phyloP scores from a whole-genome alignment of 345 rosid species.

The Salix udensis region DNA sequence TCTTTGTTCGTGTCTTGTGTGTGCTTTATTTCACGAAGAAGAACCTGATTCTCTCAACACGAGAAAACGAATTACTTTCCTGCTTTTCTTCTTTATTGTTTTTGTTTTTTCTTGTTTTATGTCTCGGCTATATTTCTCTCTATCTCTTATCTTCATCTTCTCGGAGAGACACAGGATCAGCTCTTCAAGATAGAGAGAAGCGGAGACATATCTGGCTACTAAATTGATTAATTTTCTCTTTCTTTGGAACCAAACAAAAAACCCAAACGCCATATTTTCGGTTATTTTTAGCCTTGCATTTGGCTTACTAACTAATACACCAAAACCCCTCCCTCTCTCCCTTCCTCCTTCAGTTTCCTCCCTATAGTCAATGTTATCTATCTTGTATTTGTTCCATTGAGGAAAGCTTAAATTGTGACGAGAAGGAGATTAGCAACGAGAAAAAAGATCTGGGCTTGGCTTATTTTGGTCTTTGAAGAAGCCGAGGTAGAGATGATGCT shows the following conservation, averaged over 20 bases:
- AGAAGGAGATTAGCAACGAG: background rate
- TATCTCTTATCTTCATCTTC: constrained; percentile 9
- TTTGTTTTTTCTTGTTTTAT: constrained; percentile 6
- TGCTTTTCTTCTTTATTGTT: background rate
- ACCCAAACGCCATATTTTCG: constrained; percentile 26
- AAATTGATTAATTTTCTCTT: constrained; percentile 16
- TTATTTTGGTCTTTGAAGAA: constrained; percentile 26
- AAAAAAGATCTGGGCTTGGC: constrained; percentile 26
- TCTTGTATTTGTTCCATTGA: constrained; percentile 4
- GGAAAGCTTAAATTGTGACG: background rate
- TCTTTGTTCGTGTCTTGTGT: background rate
- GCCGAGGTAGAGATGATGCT: background rate
- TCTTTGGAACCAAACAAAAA: constrained; percentile 17
- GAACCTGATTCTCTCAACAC: constrained; percentile 84
- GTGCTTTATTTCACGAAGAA: constrained; percentile 57
- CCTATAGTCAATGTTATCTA: background rate
- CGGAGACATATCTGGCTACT: constrained; percentile 31
- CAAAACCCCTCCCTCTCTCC: background rate
- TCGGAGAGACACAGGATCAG: constrained; percentile 7
- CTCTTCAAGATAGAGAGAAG: constrained; percentile 14
- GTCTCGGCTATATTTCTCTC: background rate
- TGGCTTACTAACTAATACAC: background rate
- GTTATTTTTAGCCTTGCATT: constrained; percentile 10
- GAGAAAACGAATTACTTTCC: constrained; percentile 52
- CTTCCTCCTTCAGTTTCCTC: background rate